Evolutionary conservation across 106 monocot species (phyloP), one percentile per base, ranked within the genome.

Genomic region (Dioscorea zingiberensis): DNA sequence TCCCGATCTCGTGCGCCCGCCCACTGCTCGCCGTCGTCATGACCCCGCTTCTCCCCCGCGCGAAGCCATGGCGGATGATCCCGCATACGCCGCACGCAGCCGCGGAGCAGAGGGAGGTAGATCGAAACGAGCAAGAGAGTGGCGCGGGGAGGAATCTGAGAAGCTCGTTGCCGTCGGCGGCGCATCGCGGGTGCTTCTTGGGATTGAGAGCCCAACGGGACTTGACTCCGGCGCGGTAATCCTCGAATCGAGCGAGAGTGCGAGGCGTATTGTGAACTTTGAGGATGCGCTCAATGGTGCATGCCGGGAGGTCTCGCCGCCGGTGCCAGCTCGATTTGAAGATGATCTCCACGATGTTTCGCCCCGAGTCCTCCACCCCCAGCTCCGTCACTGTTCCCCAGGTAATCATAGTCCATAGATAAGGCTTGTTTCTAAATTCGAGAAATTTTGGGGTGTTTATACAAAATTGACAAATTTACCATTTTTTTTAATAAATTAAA

Each of bases 101-200:
- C 9, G 38, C 38, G 13, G 73, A 46, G 27, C 64, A 25, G 44
- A 64, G 25, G 73, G 90, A 98, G 55, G 88, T 80, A 28, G 79
- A 60, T 54, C 92, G 92, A 12, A 98, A 88, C 44, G 74, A 60
- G 75, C 97, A 98, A 57, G 77, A 45, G 45, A 93, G 59, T 44
- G 86, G 66, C 26, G 89, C 70, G 73, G 71, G 78, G 79, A 89
- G 80, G 84, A 98, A 98, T 26, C 98, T 83, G 60, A 98, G 92
- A 9, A 93, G 88, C 82, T 98, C 98, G 78, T 98, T 98, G 55
- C 98, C 98, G 78, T 98, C 98, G n/a, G 86, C 98, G 24, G 92
- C 86, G 73, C 89, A 89, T 13, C 98, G 88, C 1, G 85, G 79
- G 68, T 84, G 68, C 67, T 76, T 79, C 56, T 74, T 60, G 54